Conservation (phyloP, 768 basidiomycete species). For the Lenzites betulinus region DNA sequence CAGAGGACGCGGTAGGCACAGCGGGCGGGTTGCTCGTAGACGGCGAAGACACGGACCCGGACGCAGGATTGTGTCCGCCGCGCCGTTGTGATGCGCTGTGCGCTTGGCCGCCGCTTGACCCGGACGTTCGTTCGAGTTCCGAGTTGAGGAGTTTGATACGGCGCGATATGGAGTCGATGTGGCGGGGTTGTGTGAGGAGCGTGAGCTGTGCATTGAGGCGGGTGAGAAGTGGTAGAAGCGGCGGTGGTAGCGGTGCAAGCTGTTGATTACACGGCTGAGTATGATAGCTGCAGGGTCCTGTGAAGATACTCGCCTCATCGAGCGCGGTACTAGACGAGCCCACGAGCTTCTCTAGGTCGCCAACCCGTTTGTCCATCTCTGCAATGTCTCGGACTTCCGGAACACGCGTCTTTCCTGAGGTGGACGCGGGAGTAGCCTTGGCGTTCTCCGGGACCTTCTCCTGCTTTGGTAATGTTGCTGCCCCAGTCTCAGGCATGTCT, state of each 20-base stretch:
- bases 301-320: conserved; percentile 66
- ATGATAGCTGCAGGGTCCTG: background rate
- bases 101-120: conserved; percentile 37
- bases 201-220: conserved; percentile 85
- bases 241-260: conserved; percentile 74
- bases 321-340: conserved; percentile 79
- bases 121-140: conserved; percentile 83
- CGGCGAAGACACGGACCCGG: conserved; percentile 9
- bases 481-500: conserved; percentile 2
- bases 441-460: conserved; percentile 25
- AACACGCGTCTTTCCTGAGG: conserved; percentile 2
- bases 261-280: conserved; percentile 29
- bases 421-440: conserved; percentile 13
- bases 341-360: conserved; percentile 78
- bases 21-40: conserved; percentile 7
- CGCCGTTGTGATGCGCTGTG: conserved; percentile 44
- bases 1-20: conserved; percentile 26
- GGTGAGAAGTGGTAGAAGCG: conserved; percentile 78
- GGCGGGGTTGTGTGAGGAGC: conserved; percentile 91
- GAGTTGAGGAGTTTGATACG: conserved; percentile 90
- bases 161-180: conserved; percentile 93
- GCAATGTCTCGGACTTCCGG: conserved; percentile 52
- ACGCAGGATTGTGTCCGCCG: conserved; percentile 20
- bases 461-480: background rate
- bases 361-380: conserved; percentile 82